Evolutionary conservation across 371 early-diverging fungal genomes (phyloP), one percentile per base, ranked within the genome.

Genomic region (Mucor circinelloides): DNA sequence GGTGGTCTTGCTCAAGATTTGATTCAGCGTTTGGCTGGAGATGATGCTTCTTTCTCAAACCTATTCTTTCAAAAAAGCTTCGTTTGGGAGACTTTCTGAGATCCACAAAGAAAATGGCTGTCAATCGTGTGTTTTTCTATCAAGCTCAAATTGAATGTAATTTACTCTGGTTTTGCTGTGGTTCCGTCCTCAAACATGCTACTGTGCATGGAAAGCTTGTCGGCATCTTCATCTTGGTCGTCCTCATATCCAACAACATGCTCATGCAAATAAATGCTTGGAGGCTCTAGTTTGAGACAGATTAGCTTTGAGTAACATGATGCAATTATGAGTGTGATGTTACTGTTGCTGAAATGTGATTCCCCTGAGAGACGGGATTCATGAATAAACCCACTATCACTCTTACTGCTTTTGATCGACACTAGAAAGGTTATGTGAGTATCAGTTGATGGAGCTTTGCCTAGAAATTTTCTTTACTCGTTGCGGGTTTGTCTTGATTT

Each of bases 61-160:
- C 63, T 5, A 70, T 57, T 58, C 67, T n/a, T 50, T 70, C 63
- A 44, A 70, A 70, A 58, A 70, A 70, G 31, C 66, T 40, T 38
- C 38, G 63, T 62, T 63, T 68, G 52, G 31, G 40, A 12, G 28
- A 9, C 19, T 63, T 15, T 57, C 61, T 48, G 21, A 52, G 17
- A 19, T 17, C 44, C 17, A 40, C 5, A 36, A n/a, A n/a, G 13
- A 36, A 0, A 25, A 52, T 52, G 23, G 13, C 52, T 52, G 12
- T 52, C 25, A 52, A 52, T 44, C 3, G 44, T 19, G 19, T 19
- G 34, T 4, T 34, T 34, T n/a, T n/a, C n/a, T 36, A 13, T 36
- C 10, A 36, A 13, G 36, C 13, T 4, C 44, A 19, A 19, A 44
- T 44, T 44, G 19, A 19, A 6, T 19, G 19, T 27, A 50, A 25